Evolutionary conservation across 306 rosid species (phyloP).

Genomic region (Quillaja saponaria): DNA sequence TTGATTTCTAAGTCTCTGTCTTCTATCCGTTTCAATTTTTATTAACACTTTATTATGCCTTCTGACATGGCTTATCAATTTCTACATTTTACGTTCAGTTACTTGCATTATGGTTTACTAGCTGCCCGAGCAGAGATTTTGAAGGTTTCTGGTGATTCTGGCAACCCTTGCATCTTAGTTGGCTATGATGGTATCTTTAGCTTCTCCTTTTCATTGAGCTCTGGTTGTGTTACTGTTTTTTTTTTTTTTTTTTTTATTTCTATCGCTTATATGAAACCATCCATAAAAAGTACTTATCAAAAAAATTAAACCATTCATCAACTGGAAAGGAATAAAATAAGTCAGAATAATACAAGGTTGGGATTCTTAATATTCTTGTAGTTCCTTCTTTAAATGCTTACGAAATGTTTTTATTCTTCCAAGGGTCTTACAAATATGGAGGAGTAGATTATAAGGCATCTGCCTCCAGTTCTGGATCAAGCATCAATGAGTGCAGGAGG

Average conservation of each 20-base stretch:
- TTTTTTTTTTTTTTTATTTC: conserved; percentile 20
- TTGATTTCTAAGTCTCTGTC: neutral
- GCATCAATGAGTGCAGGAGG: conserved; percentile 71
- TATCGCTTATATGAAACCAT: conserved; percentile 18
- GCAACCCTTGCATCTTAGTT: conserved; percentile 74
- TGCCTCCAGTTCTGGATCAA: conserved; percentile 68
- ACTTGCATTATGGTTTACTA: conserved; percentile 87
- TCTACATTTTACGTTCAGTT: conserved; percentile 53
- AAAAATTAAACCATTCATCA: conserved; percentile 20
- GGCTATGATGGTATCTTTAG: conserved; percentile 74
- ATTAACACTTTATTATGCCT: neutral
- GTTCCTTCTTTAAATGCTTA: conserved; percentile 16
- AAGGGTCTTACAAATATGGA: conserved; percentile 76
- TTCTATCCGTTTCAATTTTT: neutral
- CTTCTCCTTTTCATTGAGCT: conserved; percentile 21
- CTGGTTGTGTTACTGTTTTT: conserved; percentile 8
- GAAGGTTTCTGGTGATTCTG: conserved; percentile 63
- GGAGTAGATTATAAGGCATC: conserved; percentile 64
- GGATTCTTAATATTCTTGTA: neutral
- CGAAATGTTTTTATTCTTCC: conserved; percentile 5
- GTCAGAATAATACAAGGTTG: neutral
- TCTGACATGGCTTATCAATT: conserved; percentile 28
- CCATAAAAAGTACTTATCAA: too few species aligned
- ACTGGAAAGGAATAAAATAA: neutral
- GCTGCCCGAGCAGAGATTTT: conserved; percentile 98